Evolutionary conservation across 305 asterid genomes (phyloP).

Genomic region (Solanum aculeatissimum): DNA sequence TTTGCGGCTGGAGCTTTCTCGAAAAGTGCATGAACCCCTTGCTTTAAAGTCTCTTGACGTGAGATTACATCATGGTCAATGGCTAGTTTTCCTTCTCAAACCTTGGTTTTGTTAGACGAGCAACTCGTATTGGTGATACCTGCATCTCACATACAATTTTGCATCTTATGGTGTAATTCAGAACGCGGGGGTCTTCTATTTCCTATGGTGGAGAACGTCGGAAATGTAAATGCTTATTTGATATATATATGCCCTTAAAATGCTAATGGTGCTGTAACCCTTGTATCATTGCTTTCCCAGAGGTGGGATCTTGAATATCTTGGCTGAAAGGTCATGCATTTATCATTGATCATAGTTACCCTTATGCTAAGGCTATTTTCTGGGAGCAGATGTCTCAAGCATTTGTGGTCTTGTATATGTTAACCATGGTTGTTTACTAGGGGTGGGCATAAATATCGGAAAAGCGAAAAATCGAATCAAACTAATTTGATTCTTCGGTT

Average conservation of each 20-base stretch:
- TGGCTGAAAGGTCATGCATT: neutral
- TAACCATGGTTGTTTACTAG: neutral
- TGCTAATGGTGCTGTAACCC: neutral
- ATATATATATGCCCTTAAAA: neutral
- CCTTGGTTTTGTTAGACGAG: neutral
- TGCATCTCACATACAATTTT: neutral
- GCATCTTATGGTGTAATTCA: neutral
- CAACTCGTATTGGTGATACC: neutral
- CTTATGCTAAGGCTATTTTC: neutral
- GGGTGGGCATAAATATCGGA: too few relatives aligned
- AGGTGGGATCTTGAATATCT: neutral
- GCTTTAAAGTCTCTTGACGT: neutral
- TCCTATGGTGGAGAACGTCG: neutral
- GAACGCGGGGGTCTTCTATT: neutral
- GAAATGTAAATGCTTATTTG: neutral
- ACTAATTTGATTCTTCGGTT: too few relatives aligned
- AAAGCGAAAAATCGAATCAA: too few relatives aligned
- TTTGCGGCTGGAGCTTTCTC: constrained; percentile 94
- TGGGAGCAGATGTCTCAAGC: neutral
- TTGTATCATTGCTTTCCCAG: neutral
- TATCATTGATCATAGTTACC: neutral
- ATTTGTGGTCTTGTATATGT: neutral
- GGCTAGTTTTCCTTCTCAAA: neutral
- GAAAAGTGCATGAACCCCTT: constrained; percentile 11
- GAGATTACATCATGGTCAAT: neutral